phyloP scores from a whole-genome alignment of 2,329 filamentous ascomycete species.

The Thielaviopsis cerberus region DNA sequence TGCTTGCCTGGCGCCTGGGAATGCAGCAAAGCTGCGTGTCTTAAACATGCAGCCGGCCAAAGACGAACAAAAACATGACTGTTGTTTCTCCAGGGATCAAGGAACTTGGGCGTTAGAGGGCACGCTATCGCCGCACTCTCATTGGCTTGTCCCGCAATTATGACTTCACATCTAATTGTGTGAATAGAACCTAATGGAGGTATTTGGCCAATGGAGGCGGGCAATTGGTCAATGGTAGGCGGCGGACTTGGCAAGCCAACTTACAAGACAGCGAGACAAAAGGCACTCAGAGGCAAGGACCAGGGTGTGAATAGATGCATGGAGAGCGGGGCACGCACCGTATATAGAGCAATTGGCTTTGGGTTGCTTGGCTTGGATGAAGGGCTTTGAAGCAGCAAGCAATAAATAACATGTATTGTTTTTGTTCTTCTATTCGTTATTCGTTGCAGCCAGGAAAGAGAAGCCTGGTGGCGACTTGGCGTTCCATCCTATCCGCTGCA shows the following conservation, averaged over 20 bases:
- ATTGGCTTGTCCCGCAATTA: background rate
- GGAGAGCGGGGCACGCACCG: background rate
- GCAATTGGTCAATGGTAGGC: background rate
- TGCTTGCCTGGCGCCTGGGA: no score
- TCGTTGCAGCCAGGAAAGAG: no score
- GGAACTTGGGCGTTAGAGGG: background rate
- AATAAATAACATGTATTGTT: no score
- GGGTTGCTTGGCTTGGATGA: no score
- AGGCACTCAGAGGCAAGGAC: background rate
- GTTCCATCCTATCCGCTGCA: no score
- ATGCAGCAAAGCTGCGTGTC: no score
- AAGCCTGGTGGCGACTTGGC: no score
- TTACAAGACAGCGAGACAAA: background rate
- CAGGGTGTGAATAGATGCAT: background rate
- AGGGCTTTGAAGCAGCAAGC: no score
- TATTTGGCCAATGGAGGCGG: no score
- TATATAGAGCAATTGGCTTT: background rate
- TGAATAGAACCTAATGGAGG: no score
- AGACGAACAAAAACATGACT: no score
- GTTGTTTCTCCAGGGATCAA: background rate
- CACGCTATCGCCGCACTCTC: background rate
- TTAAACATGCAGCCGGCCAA: no score
- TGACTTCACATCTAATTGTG: background rate
- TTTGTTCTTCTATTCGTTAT: background rate
- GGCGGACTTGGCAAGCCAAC: background rate